Base-by-base conservation (phyloP, 2,329 filamentous ascomycete species). In the Clonostachys byssicola region DNA sequence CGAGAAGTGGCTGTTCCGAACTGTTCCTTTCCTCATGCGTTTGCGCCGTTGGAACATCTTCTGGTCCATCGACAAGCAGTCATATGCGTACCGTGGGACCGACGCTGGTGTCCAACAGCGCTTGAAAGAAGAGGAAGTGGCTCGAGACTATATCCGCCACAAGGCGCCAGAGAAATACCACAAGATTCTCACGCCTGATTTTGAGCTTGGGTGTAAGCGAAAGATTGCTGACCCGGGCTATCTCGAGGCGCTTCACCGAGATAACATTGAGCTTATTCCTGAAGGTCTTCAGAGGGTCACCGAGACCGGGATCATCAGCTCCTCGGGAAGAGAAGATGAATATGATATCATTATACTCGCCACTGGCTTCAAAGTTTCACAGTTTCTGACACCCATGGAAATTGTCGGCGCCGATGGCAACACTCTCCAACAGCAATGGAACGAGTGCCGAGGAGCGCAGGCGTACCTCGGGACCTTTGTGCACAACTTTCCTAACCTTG, bases 221-320 rank as follows among this genome's bases (percentile, higher is more conserved):
- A 23, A 34, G 14, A 42, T 46, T n/a, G n/a, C 35, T 35, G 42
- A 44, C 42, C 13, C 20, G 0, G 60, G 56, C 14, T 64, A 63
- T 18, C 52, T 64, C 5, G 52, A 50, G 5, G 50, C 49, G n/a
- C 50, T 64, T 12, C 52, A 56, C 44, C 45, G 44, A 1, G 34
- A 50, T 13, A 60, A 63, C 34, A 51, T 64, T 9, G 54, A 58
- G 23, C 49, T 62, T 4, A 39, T 55, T 3, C 47, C 54, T 1
- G 56, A 59, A 34, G 60, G 59, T 12, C 40, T 58, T 40, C 56
- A 58, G n/a, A 16, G 8, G 23, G 42, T 60, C 30, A 68, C 63
- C 45, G 40, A 61, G 53, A 43, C 67, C 50, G 53, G 71, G 53
- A 45, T 74, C 61, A 54, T 67, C 3, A 55, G 51, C 47, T 42